These are phyloP conservation scores for Kernera saxatilis DNA, from an alignment of 345 rosid species.

Conservation along the genomic window DNA sequence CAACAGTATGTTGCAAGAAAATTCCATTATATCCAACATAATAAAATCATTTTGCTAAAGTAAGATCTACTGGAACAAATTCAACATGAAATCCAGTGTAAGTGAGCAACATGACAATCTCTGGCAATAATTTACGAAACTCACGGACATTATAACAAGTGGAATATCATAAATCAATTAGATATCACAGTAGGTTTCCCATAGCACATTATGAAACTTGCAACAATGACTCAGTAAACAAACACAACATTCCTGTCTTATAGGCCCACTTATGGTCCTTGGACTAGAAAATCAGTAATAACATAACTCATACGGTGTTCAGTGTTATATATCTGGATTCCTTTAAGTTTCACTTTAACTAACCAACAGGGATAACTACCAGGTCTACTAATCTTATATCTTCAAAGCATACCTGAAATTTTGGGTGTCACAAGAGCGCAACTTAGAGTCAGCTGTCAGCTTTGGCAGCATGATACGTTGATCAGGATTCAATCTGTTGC, in stretches of 20 bases:
- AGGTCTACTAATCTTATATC: not conserved
- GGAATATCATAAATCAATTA: slow-evolving; percentile 2
- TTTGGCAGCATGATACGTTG: slow-evolving; percentile 55
- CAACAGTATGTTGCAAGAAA: slow-evolving; percentile 2
- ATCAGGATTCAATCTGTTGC: slow-evolving; percentile 60
- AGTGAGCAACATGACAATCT: not conserved
- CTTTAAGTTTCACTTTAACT: not conserved
- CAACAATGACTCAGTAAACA: not conserved
- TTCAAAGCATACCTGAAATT: slow-evolving; percentile 55
- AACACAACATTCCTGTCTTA: not conserved
- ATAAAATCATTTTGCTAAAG: not conserved
- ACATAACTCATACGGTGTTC: not conserved
- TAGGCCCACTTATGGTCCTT: not conserved
- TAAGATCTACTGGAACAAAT: not conserved
- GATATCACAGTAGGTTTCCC: not conserved
- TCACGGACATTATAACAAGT: not conserved
- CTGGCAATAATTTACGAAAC: not conserved
- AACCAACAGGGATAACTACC: not conserved
- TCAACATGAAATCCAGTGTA: not conserved
- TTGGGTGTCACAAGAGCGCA: slow-evolving; percentile 63
- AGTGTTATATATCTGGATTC: not conserved
- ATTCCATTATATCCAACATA: not conserved
- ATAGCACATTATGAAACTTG: not conserved
- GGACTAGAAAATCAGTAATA: not conserved
- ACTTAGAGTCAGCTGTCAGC: slow-evolving; percentile 56